These are phyloP conservation scores for Acanthamoeba royreba DNA, from an alignment of 208 protist species.

Conservation along the genomic window DNA sequence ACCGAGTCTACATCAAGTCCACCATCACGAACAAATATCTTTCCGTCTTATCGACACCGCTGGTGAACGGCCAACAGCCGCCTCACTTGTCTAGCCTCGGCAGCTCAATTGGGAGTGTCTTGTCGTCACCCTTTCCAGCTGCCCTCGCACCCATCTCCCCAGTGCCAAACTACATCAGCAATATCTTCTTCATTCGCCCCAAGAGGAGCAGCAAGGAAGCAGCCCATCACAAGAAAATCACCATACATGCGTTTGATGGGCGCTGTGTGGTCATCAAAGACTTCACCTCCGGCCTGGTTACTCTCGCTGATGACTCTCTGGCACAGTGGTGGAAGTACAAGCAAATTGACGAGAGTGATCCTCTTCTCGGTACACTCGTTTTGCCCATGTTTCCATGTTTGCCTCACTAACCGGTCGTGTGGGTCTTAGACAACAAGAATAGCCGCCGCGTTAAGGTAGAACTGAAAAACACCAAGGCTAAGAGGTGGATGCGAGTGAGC, in stretches of 20 bases:
- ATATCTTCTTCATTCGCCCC: background rate
- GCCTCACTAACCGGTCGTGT: no score
- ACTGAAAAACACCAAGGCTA: background rate
- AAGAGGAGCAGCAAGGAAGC: background rate
- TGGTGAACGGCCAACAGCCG: background rate
- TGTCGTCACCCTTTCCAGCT: background rate
- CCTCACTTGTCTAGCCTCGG: background rate
- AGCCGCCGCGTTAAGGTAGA: background rate
- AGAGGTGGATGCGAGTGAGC: background rate
- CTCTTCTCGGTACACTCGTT: no score
- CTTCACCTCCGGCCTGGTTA: background rate
- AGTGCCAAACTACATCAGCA: background rate
- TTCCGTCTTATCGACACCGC: background rate
- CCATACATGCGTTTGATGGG: background rate
- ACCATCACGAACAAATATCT: background rate
- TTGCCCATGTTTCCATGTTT: no score
- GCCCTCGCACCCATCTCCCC: background rate
- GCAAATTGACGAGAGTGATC: background rate
- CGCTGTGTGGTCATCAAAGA: background rate
- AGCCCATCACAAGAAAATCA: background rate
- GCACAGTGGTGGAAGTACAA: background rate
- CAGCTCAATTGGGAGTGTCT: background rate
- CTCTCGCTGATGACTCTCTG: background rate
- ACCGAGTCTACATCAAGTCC: background rate
- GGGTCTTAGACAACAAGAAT: no score